These are phyloP conservation scores for Magnaporthiopsis incrustans DNA, from an alignment of 2,329 filamentous ascomycete genomes.

Conservation along the genomic window DNA sequence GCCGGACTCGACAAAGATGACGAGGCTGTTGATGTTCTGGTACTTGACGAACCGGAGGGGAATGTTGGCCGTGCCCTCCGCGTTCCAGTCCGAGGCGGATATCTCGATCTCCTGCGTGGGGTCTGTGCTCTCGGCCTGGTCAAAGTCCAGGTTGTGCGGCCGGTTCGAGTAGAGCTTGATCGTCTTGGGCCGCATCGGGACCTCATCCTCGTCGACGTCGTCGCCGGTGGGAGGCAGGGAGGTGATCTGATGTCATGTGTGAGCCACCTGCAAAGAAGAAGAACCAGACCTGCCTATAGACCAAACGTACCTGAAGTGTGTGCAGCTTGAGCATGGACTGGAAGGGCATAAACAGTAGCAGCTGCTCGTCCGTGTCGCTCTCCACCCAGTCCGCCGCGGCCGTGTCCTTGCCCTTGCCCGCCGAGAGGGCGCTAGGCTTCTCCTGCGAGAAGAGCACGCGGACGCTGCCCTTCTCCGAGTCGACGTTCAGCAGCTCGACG, in stretches of 20 bases:
- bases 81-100: slow-evolving; percentile 70
- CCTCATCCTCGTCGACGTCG: slow-evolving; percentile 56
- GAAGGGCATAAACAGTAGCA: slow-evolving; percentile 89
- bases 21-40: slow-evolving; percentile 81
- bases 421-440: slow-evolving; percentile 57
- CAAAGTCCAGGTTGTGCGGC: slow-evolving; percentile 85
- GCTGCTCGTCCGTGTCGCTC: slow-evolving; percentile 93
- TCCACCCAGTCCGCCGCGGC: slow-evolving; percentile 76
- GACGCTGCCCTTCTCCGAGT: slow-evolving; percentile 66
- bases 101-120: slow-evolving; percentile 76
- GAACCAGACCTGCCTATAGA: background rate
- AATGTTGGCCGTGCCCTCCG: slow-evolving; percentile 64
- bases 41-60: slow-evolving; percentile 90
- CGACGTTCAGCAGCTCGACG: slow-evolving; percentile 80
- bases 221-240: slow-evolving; percentile 58
- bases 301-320: slow-evolving; percentile 55
- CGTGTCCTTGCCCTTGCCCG: slow-evolving; percentile 44
- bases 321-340: slow-evolving; percentile 83
- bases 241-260: slow-evolving; percentile 57
- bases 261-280: background rate
- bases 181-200: slow-evolving; percentile 71
- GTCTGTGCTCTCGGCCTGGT: slow-evolving; percentile 82
- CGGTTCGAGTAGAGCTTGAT: slow-evolving; percentile 84
- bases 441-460: slow-evolving; percentile 62
- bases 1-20: slow-evolving; percentile 83